Percentiles rank a stretch among this genome's conserved stretches.
Evolutionary conservation across 345 rosid species (phyloP).

Genomic region (Moringa oleifera): DNA sequence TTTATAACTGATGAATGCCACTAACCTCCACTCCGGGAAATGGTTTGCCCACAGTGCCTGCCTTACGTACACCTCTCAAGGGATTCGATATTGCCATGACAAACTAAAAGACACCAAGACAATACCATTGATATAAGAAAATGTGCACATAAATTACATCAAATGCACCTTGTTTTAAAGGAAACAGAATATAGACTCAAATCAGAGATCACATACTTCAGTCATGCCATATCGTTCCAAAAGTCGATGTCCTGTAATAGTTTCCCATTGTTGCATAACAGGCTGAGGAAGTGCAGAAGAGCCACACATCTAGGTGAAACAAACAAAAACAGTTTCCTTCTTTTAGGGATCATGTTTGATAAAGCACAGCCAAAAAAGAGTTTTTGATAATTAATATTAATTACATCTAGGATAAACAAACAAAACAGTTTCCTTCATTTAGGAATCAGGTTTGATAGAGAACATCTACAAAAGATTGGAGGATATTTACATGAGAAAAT

Average conservation of each 20-base stretch:
- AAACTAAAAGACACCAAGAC: constrained; percentile 47
- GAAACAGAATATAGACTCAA: constrained; percentile 6
- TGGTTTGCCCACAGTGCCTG: constrained; percentile 97
- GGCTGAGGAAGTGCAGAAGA: constrained; percentile 96
- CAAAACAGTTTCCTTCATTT: background rate
- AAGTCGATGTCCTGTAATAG: constrained; percentile 89
- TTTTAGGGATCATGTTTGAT: constrained; percentile 1
- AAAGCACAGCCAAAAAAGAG: background rate
- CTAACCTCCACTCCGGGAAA: constrained; percentile 92
- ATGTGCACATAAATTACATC: background rate
- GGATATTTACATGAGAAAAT: background rate
- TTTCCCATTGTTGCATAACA: constrained; percentile 93
- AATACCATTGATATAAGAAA: constrained; percentile 1
- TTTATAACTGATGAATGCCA: constrained; percentile 3
- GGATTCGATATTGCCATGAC: constrained; percentile 97
- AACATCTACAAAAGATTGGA: background rate
- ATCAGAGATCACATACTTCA: constrained; percentile 44
- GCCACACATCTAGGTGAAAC: constrained; percentile 71
- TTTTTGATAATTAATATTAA: too few relatives aligned
- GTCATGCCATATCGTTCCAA: constrained; percentile 99
- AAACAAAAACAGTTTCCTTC: background rate
- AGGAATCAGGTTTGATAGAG: constrained; percentile 5
- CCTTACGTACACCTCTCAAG: constrained; percentile 63
- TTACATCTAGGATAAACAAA: constrained; percentile 57
- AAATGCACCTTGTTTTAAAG: constrained; percentile 1